Conservation (phyloP, 2,329 filamentous ascomycete genomes). For the Clathrospora elynae region DNA sequence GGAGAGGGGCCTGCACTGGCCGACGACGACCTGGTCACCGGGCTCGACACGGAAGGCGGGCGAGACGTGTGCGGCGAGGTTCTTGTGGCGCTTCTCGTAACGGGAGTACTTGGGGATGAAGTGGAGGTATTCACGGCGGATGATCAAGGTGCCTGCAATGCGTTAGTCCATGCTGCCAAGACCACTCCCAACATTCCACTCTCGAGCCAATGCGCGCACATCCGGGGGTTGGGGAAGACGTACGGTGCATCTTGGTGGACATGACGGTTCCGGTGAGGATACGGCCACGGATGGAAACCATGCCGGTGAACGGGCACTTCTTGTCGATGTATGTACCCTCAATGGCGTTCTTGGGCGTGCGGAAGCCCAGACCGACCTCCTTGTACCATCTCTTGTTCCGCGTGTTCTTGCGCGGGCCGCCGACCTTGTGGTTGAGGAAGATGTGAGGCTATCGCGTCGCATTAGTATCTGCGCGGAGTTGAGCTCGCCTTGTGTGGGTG, state of each 20-base stretch:
- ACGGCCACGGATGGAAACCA: slow-evolving; percentile 99
- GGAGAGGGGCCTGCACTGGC: slow-evolving; percentile 98
- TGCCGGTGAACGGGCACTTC: slow-evolving; percentile 99
- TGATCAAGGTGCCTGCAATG: slow-evolving; percentile 74
- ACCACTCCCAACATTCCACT: slow-evolving; percentile 4
- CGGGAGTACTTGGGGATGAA: slow-evolving; percentile 99
- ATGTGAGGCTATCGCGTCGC: slow-evolving; percentile 82
- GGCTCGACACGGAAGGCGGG: slow-evolving; percentile 99
- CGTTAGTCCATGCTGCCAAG: slow-evolving; percentile 27
- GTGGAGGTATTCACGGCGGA: slow-evolving; percentile 99
- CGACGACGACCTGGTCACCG: slow-evolving; percentile 98
- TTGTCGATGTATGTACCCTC: slow-evolving; percentile 99
- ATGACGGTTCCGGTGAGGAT: slow-evolving; percentile 99
- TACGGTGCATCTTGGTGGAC: slow-evolving; percentile 99
- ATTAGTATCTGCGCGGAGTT: slow-evolving; percentile 37
- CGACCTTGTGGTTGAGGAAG: slow-evolving; percentile 97
- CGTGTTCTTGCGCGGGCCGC: slow-evolving; percentile 61
- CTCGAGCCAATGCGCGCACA: background rate
- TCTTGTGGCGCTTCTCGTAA: slow-evolving; percentile 99
- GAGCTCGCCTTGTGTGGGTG: slow-evolving; percentile 19
- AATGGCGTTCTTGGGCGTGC: slow-evolving; percentile 97
- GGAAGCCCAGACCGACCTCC: slow-evolving; percentile 99
- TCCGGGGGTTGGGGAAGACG: slow-evolving; percentile 18
- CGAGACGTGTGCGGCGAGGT: slow-evolving; percentile 97
- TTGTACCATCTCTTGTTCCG: slow-evolving; percentile 89